These are phyloP conservation scores for Flaveria bidentis DNA, from an alignment of 129 eudicot genomes.

Conservation along the genomic window DNA sequence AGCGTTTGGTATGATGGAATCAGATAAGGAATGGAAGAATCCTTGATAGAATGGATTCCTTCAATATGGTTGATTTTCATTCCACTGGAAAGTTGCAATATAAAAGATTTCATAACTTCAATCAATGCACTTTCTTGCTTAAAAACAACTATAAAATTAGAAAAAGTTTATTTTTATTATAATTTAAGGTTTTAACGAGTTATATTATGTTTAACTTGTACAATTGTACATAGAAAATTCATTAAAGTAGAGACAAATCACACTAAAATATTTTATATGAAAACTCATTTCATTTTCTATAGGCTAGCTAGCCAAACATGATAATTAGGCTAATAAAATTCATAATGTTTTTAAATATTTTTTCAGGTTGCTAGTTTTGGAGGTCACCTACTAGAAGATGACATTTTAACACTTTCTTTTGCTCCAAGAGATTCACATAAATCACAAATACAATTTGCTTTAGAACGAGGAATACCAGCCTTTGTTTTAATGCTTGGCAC, in stretches of 20 bases:
- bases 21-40: neutral
- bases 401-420: conserved; percentile 79
- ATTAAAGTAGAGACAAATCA: too few species aligned
- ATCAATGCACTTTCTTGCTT: neutral
- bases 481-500: conserved; percentile 99
- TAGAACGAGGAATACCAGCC: conserved; percentile 96
- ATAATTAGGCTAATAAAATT: too few species aligned
- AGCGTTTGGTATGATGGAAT: neutral
- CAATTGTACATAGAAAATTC: too few species aligned
- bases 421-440: conserved; percentile 99
- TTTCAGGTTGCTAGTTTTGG: conserved; percentile 98
- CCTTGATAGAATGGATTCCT: neutral
- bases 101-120: neutral
- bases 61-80: too few species aligned
- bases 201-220: neutral
- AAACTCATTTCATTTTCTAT: too few species aligned
- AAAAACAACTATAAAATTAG: neutral
- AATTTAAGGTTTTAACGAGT: neutral
- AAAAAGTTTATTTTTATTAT: neutral
- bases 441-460: conserved; percentile 94
- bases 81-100: neutral
- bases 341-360: neutral
- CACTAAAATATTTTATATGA: too few species aligned
- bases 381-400: conserved; percentile 82
- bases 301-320: too few species aligned